phyloP scores from a whole-genome alignment of 2,329 filamentous ascomycete species.

The Aspergillus versicolor region DNA sequence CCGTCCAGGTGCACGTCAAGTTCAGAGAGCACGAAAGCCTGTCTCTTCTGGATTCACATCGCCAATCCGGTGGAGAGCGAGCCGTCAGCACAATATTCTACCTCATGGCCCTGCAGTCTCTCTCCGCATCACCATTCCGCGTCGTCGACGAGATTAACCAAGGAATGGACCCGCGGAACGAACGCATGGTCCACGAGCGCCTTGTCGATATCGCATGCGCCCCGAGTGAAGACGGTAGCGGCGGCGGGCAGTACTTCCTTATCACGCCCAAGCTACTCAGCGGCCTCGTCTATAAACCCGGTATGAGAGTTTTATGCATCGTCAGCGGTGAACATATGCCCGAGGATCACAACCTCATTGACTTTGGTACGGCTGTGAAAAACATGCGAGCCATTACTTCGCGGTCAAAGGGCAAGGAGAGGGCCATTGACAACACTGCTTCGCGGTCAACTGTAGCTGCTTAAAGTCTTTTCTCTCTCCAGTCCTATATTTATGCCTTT shows the following conservation, averaged over 20 bases:
- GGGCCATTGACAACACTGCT: constrained; percentile 8
- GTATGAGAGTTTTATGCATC: constrained; percentile 93
- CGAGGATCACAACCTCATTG: constrained; percentile 34
- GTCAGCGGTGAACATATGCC: constrained; percentile 73
- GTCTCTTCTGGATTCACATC: constrained; percentile 82
- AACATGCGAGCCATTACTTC: constrained; percentile 33
- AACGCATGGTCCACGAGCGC: constrained; percentile 95
- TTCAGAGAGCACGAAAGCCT: constrained; percentile 86
- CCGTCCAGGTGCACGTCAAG: constrained; percentile 89
- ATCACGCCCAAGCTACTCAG: constrained; percentile 94
- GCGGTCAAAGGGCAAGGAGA: constrained; percentile 17
- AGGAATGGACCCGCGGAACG: constrained; percentile 98
- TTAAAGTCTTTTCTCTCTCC: constrained; percentile 10
- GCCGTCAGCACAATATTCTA: constrained; percentile 98
- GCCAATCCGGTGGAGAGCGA: constrained; percentile 93
- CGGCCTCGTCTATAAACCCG: constrained; percentile 78
- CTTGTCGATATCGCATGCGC: constrained; percentile 95
- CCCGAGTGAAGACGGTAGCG: constrained; percentile 45
- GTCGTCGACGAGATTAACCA: constrained; percentile 99
- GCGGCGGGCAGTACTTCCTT: constrained; percentile 80
- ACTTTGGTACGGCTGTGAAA: constrained; percentile 38
- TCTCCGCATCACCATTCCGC: constrained; percentile 92
- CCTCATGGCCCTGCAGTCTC: constrained; percentile 93
- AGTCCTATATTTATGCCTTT: background rate
- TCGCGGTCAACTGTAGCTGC: constrained; percentile 18